These are phyloP conservation scores for Turritis glabra DNA, from an alignment of 345 rosid genomes.

Conservation along the genomic window DNA sequence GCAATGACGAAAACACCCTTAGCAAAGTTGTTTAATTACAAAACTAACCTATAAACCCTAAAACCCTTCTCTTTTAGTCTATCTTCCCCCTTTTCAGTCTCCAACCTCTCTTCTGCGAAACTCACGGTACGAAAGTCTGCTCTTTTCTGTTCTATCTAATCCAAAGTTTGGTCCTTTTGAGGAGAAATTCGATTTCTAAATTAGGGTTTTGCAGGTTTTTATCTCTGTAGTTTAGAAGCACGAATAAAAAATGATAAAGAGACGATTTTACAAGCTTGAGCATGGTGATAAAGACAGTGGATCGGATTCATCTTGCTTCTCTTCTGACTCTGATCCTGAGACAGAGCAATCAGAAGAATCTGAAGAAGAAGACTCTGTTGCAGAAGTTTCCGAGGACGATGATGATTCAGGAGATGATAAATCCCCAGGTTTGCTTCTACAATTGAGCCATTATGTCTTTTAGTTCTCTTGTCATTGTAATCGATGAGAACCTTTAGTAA, in stretches of 20 bases:
- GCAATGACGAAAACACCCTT: constrained; percentile 12
- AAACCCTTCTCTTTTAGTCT: constrained; percentile 5
- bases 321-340: constrained; percentile 74
- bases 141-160: not conserved
- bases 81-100: not conserved
- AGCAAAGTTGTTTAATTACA: not conserved
- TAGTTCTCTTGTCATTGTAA: not conserved
- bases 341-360: constrained; percentile 40
- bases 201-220: not conserved
- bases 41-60: constrained; percentile 27
- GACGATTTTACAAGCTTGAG: constrained; percentile 73
- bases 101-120: constrained; percentile 10
- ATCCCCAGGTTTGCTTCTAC: constrained; percentile 57
- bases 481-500: not conserved
- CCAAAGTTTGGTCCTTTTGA: constrained; percentile 1
- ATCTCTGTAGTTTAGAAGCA: not conserved
- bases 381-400: constrained; percentile 45
- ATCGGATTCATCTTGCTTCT: constrained; percentile 65
- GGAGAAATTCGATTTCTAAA: not conserved
- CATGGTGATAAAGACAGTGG: constrained; percentile 66
- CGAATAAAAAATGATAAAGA: constrained; percentile 64
- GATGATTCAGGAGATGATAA: constrained; percentile 46
- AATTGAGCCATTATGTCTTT: not conserved
- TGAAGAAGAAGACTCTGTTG: constrained; percentile 38
- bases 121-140: constrained; percentile 27